Percentiles rank a stretch among this genome's conserved stretches.
Evolutionary conservation across 2,329 filamentous ascomycete species (phyloP).

Genomic region (Pseudocercospora pini-densiflorae): DNA sequence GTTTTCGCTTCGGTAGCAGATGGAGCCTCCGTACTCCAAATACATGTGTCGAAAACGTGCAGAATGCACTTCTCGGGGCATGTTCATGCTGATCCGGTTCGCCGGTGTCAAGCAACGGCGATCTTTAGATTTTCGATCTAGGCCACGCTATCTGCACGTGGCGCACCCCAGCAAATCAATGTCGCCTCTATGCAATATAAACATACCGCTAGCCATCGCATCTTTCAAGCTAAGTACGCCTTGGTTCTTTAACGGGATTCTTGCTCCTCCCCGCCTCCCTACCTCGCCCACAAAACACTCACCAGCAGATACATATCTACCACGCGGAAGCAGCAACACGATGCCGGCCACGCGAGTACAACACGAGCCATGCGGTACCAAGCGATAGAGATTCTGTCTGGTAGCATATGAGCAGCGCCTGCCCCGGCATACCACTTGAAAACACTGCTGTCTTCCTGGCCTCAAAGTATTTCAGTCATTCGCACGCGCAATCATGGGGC

Average conservation of each 20-base stretch:
- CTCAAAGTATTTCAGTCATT: not conserved
- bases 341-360: constrained; percentile 5
- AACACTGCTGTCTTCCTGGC: too few species aligned
- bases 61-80: too few species aligned
- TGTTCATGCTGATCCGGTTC: constrained; percentile 3
- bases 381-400: not conserved
- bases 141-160: constrained; percentile 17
- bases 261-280: constrained; percentile 10
- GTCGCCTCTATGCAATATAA: not conserved
- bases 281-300: not conserved
- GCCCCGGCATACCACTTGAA: not conserved
- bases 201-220: constrained; percentile 6
- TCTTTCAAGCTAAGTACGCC: not conserved
- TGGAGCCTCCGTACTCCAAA: too few species aligned
- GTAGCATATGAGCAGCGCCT: not conserved
- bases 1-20: too few species aligned
- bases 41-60: too few species aligned
- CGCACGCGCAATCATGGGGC: constrained; percentile 43
- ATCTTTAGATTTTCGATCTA: not conserved
- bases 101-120: not conserved
- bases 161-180: constrained; percentile 15
- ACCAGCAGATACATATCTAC: not conserved
- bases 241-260: not conserved
- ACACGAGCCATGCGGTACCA: not conserved
- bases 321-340: not conserved